Conservation (phyloP, 768 basidiomycete species). For the Erythrobasidium yunnanense region DNA sequence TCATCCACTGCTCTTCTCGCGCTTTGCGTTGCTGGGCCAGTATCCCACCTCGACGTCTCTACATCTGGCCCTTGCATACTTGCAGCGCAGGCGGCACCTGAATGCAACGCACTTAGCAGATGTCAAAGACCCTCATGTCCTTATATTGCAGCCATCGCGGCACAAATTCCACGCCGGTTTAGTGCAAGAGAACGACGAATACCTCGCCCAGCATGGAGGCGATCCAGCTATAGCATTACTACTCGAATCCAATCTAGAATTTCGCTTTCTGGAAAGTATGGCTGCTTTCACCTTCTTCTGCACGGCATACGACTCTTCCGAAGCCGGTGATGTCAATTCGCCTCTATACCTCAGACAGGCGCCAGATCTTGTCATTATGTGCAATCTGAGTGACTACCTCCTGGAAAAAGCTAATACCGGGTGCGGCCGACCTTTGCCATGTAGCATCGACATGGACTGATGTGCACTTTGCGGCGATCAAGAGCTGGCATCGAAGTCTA, state of each 20-base stretch:
- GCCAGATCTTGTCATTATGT: constrained; percentile 20
- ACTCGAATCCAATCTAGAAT: constrained; percentile 1
- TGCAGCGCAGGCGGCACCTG: background rate
- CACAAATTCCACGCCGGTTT: background rate
- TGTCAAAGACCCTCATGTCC: background rate
- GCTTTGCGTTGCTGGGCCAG: background rate
- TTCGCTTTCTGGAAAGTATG: constrained; percentile 2
- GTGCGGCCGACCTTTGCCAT: background rate
- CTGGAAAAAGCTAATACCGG: constrained; percentile 3
- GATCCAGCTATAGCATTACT: constrained; percentile 5
- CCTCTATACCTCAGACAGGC: background rate
- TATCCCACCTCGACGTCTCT: background rate
- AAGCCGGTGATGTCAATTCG: background rate
- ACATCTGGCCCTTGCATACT: background rate
- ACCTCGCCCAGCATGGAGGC: constrained; percentile 17
- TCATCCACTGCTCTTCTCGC: background rate
- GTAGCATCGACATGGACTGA: background rate
- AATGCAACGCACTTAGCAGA: background rate
- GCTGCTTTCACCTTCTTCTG: background rate
- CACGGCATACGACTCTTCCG: background rate
- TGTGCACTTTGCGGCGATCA: background rate
- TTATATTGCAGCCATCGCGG: constrained; percentile 1
- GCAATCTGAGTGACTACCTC: background rate
- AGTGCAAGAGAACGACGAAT: constrained; percentile 17
- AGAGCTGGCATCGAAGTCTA: constrained; percentile 19